These are phyloP conservation scores for Trametes maxima DNA, from an alignment of 768 basidiomycete genomes.

Conservation along the genomic window DNA sequence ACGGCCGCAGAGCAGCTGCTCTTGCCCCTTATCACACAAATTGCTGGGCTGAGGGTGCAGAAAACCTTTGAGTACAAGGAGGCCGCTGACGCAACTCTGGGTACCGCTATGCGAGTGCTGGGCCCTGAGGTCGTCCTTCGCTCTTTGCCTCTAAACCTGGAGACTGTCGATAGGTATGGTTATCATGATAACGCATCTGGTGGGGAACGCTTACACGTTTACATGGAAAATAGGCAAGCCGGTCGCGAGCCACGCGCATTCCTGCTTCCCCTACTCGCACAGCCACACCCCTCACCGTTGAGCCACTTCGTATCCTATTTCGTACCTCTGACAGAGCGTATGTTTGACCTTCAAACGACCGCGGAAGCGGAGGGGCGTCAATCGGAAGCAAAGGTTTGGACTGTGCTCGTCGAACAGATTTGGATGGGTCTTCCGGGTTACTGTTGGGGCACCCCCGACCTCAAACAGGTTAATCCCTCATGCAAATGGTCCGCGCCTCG, in stretches of 20 bases:
- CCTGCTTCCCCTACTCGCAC: conserved; percentile 83
- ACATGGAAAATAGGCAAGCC: conserved; percentile 49
- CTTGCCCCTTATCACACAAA: conserved; percentile 64
- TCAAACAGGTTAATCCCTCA: conserved; percentile 57
- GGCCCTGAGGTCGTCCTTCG: conserved; percentile 81
- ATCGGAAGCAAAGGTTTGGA: conserved; percentile 95
- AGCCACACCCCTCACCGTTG: conserved; percentile 80
- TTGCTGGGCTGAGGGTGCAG: conserved; percentile 73
- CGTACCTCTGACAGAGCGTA: conserved; percentile 89
- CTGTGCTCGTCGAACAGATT: conserved; percentile 88
- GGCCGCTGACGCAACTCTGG: conserved; percentile 76
- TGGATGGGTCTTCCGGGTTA: conserved; percentile 94
- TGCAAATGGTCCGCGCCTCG: not conserved
- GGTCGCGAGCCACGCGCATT: conserved; percentile 87
- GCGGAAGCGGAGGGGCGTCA: conserved; percentile 72
- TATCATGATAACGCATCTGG: not conserved
- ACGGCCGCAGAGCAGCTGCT: conserved; percentile 74
- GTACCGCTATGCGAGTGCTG: conserved; percentile 79
- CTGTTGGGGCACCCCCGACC: conserved; percentile 78
- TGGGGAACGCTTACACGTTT: not conserved
- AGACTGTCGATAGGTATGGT: conserved; percentile 75
- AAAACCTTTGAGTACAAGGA: conserved; percentile 92
- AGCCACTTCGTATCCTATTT: conserved; percentile 88
- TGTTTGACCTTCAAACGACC: conserved; percentile 86
- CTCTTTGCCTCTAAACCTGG: conserved; percentile 82